These are phyloP conservation scores for Amylocystis lapponica DNA, from an alignment of 768 basidiomycete genomes.

Conservation along the genomic window DNA sequence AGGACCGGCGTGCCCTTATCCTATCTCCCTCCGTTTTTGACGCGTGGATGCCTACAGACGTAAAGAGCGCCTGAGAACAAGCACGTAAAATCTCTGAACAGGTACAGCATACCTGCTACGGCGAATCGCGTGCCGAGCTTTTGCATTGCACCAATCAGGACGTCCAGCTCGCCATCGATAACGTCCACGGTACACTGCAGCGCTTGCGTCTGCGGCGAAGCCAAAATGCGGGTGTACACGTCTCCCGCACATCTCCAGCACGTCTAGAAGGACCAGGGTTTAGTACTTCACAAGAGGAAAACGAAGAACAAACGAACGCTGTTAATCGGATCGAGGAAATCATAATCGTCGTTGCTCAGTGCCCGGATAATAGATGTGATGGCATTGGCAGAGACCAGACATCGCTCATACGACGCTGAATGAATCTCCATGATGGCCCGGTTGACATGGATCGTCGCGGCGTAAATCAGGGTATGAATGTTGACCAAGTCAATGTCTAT, in stretches of 20 bases:
- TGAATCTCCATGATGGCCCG: constrained; percentile 31
- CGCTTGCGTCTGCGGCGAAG: constrained; percentile 14
- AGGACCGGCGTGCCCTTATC: too few species aligned
- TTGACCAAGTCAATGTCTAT: constrained; percentile 39
- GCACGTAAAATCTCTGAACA: too few species aligned
- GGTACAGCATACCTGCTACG: constrained; percentile 31
- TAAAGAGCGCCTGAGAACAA: too few species aligned
- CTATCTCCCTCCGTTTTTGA: too few species aligned
- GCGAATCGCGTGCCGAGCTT: constrained; percentile 31
- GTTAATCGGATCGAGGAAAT: constrained; percentile 47
- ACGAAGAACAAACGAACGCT: constrained; percentile 35
- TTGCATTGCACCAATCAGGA: constrained; percentile 30
- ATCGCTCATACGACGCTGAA: constrained; percentile 28
- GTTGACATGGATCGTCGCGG: constrained; percentile 47
- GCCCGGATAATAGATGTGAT: constrained; percentile 41
- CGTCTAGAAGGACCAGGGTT: constrained; percentile 18
- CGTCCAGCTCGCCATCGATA: constrained; percentile 29
- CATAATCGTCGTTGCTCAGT: constrained; percentile 45
- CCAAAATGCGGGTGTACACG: constrained; percentile 30
- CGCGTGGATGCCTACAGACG: too few species aligned
- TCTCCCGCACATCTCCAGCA: constrained; percentile 38
- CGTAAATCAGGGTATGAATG: constrained; percentile 45
- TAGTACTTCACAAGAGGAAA: not conserved
- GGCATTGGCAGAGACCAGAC: constrained; percentile 38
- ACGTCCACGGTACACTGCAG: constrained; percentile 14